Evolutionary conservation across 176 grass and related monocot genomes (phyloP).

Genomic region (Phragmites australis): DNA sequence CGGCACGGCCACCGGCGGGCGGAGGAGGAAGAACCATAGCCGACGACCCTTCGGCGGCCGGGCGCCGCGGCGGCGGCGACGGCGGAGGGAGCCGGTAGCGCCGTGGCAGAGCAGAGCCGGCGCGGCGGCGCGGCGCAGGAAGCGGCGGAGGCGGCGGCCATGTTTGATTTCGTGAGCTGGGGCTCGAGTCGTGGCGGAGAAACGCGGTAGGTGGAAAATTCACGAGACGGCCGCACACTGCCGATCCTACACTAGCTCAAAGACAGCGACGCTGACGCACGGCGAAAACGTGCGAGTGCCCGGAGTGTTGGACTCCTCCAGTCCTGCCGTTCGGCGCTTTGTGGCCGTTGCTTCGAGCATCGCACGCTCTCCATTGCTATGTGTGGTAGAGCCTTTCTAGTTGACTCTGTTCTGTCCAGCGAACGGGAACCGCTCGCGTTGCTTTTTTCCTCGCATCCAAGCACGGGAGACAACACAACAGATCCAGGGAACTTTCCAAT

Average conservation of each 20-base stretch:
- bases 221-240: not conserved
- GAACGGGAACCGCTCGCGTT: too few relatives aligned
- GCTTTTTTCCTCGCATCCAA: too few relatives aligned
- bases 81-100: not conserved
- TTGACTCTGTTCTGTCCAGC: too few relatives aligned
- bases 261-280: slow-evolving; percentile 19
- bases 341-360: too few relatives aligned
- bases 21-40: slow-evolving; percentile 29
- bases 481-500: too few relatives aligned
- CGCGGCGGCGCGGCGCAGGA: slow-evolving; percentile 27
- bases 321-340: too few relatives aligned
- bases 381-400: too few relatives aligned
- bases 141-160: slow-evolving; percentile 32
- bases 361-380: too few relatives aligned
- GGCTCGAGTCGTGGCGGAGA: slow-evolving; percentile 39
- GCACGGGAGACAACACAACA: too few relatives aligned
- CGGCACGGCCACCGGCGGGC: slow-evolving; percentile 29
- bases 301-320: not conserved
- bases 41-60: not conserved
- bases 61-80: not conserved
- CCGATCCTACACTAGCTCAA: not conserved
- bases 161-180: slow-evolving; percentile 21
- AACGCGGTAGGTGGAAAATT: slow-evolving; percentile 21
- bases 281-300: not conserved
- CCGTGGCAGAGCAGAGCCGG: slow-evolving; percentile 9